Evolutionary conservation across 169 alveolate genomes (phyloP), one percentile per base, ranked within the genome.

Genomic region (Cryptosporidium parvum): DNA sequence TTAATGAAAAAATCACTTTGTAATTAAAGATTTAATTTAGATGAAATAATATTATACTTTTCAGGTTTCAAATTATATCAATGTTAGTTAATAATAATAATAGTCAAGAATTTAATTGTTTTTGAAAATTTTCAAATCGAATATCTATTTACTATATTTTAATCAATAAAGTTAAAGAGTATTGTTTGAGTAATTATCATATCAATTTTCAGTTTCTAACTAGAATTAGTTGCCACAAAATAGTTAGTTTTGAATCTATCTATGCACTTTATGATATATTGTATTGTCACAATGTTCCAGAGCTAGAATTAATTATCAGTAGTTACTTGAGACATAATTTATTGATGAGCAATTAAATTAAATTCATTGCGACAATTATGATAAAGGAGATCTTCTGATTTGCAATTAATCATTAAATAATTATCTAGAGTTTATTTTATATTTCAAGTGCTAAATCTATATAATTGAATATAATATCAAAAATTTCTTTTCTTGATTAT

Each of bases 1-100:
- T 59, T 42, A 37, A 0, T 65, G 2, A 75, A 61, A 26, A 80
- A 80, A 39, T 80, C 35, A 23, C 5, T 37, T 21, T 69, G 31
- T 8, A 80, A 10, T 26, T 80, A 80, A 21, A 65, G 72, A 23
- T 80, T 80, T 26, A n/a, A n/a, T 61, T 16, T 31, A 9, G 87
- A 44, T 9, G 18, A 45, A 23, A 62, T 80, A 7, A 58, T 80
- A n/a, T 16, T 42, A 10, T 21, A 61, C 26, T 44, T 42, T 23
- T 59, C 61, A 23, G 69, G 16, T 21, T 51, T 48, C 2, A 61
- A 2, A n/a, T 31, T n/a, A 2, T 33, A 29, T 10, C 26, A 59
- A 44, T 10, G 23, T 58, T 52, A 26, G 16, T 0, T 8, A 59
- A 21, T 4, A 44, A 31, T 23, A 39, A 18, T 29, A 80, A 23